Base-by-base conservation (phyloP, 805 yeast genomes). In the Ogataea ganodermae region DNA sequence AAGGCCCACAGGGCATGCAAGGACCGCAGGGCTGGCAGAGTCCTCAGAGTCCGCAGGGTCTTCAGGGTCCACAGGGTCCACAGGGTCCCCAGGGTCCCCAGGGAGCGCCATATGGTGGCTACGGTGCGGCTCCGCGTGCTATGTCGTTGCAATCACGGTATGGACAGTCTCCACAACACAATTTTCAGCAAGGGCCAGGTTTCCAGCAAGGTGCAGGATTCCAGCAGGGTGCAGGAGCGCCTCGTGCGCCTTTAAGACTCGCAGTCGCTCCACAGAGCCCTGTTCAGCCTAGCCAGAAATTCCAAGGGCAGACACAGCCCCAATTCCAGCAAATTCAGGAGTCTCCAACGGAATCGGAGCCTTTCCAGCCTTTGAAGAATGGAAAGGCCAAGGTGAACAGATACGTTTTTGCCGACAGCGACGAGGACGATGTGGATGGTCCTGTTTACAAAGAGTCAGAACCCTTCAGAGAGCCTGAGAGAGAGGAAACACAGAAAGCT, bases 331-430 rank as follows among this genome's bases (percentile, higher is more conserved):
- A 33, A 18, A 33, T 20, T 14, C 38, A 38, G 23, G 21, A 33
- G 21, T 17, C 36, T 33, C 36, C 23, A 12, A 3, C 16, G 7
- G 33, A 30, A 8, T 17, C 21, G 2, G 50, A 38, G 31, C 51
- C 55, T 2, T 52, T 55, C 51, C 53, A 48, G 26, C 55, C 57
- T 14, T 20, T 42, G n/a, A 55, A 43, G 20, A 9, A 35, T 14
- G 45, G 42, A 3, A 56, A 49, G 22, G 61, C 56, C 20, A 63
- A 56, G 45, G 53, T 63, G 26, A 62, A 53, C 45, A 60, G 56
- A 33, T 61, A 59, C 42, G 57, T 52, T 8, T 62, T 62, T 46
- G 54, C 50, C 14, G 55, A 54, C 21, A 56, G 59, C 39, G 67
- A 62, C 22, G 63, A 57, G n/a, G 64, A 59, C 8, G 57, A 50